Base-by-base conservation (phyloP, 495 filamentous ascomycete genomes). In the Evernia prunastri region DNA sequence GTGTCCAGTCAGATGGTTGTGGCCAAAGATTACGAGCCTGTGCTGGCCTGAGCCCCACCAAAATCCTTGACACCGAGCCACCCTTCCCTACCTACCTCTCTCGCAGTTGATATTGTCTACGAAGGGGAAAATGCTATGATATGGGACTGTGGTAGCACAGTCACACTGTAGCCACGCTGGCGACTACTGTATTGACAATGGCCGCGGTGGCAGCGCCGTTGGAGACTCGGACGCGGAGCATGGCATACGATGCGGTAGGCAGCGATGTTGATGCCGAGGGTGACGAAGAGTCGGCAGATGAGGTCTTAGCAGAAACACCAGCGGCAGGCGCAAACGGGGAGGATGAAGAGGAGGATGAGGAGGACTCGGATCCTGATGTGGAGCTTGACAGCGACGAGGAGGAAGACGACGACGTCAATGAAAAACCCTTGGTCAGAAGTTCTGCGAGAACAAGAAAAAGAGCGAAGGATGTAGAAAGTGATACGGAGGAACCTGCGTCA, bases 251-350 rank as follows among this genome's bases (percentile, higher is more conserved):
- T 54, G 65, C 72, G 68, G 70, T 73, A 36, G 80, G 78, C 66
- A 81, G 76, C 67, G 82, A 84, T 59, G 72, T 77, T 65, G 84
- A 84, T 66, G 82, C 80, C 20, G 79, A 82, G 61, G 79, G 80
- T 11, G 80, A 82, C 9, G 79, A 80, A 33, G 72, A 78, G 17
- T 75, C 79, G 37, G 80, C 77, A 56, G 82, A 81, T 56, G 76
- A 76, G 7, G 74, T 72, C 10, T 67, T 51, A 27, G 60, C 42
- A 49, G 69, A 35, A 29, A 45, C 45, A 2, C 25, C 39, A 58
- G 40, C 43, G 10, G 35, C 43, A 47, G 51, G 37, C 18, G 53
- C 45, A 42, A 59, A 25, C 11, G 69, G 40, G 37, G 80, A 77
- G 29, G 74, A 80, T 20, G 73, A 78, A 33, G 70, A 72, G n/a